phyloP scores from a whole-genome alignment of 257 asterid species.

The Phtheirospermum japonicum region DNA sequence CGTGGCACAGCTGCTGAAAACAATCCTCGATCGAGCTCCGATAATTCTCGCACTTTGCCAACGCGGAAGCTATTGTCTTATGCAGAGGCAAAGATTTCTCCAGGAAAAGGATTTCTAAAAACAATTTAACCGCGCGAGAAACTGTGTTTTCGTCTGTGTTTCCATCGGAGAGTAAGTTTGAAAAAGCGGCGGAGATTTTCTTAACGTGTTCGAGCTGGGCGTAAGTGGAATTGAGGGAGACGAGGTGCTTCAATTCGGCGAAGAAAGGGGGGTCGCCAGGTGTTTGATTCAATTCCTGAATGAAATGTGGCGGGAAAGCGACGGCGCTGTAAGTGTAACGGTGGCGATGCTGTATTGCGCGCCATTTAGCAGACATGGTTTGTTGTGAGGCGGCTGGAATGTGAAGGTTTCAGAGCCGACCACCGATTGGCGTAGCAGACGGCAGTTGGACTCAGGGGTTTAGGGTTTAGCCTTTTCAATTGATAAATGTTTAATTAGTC shows the following conservation, averaged over 20 bases:
- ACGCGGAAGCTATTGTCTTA: slow-evolving; percentile 65
- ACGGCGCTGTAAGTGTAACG: slow-evolving; percentile 81
- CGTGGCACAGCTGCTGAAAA: slow-evolving; percentile 61
- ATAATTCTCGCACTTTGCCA: slow-evolving; percentile 57
- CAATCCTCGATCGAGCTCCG: slow-evolving; percentile 48
- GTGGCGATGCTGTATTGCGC: slow-evolving; percentile 98
- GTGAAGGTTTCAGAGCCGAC: background rate
- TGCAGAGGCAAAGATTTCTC: slow-evolving; percentile 88
- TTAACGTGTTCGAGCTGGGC: slow-evolving; percentile 80
- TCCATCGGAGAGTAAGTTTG: slow-evolving; percentile 46
- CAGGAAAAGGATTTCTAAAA: slow-evolving; percentile 66
- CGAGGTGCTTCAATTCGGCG: slow-evolving; percentile 52
- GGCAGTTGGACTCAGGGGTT: slow-evolving; percentile 22
- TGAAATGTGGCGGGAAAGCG: slow-evolving; percentile 59
- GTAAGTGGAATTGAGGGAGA: slow-evolving; percentile 73
- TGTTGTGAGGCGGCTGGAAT: background rate
- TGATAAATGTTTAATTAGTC: background rate
- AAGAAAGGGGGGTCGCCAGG: slow-evolving; percentile 43
- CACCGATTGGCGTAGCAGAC: slow-evolving; percentile 15
- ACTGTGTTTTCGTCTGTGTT: slow-evolving; percentile 39
- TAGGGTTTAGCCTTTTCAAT: slow-evolving; percentile 31
- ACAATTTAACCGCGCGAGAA: slow-evolving; percentile 51
- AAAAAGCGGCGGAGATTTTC: slow-evolving; percentile 57
- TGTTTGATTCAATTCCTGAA: slow-evolving; percentile 58
- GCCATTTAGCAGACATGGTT: slow-evolving; percentile 88